These are phyloP conservation scores for maize (Zea mays) DNA, from an alignment of 176 grass and related monocot species.

Conservation along the genomic window DNA sequence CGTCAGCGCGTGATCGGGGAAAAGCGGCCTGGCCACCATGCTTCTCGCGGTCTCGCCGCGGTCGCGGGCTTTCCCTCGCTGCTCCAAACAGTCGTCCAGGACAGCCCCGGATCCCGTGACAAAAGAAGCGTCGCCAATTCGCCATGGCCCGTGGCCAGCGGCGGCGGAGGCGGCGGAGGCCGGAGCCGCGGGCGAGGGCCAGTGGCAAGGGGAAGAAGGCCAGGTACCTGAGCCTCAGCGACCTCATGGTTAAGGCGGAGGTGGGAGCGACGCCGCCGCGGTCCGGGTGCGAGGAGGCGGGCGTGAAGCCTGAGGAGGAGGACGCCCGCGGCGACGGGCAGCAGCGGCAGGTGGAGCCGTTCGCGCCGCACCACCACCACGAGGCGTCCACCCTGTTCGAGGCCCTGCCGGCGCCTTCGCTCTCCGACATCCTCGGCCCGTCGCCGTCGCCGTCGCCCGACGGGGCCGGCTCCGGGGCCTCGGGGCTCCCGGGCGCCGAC, in stretches of 20 bases:
- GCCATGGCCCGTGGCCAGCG: background rate
- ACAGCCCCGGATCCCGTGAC: background rate
- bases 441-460: conserved; percentile 37
- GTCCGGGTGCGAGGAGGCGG: background rate
- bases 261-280: background rate
- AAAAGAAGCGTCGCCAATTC: background rate
- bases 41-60: background rate
- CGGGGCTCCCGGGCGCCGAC: conserved; percentile 25
- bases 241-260: conserved; percentile 35
- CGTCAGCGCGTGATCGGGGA: conserved; percentile 36
- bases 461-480: conserved; percentile 17
- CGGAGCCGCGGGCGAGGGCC: background rate
- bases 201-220: conserved; percentile 51
- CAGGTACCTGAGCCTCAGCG: conserved; percentile 78
- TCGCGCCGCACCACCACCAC: conserved; percentile 52
- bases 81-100: conserved; percentile 31
- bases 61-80: conserved; percentile 26
- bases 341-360: conserved; percentile 48
- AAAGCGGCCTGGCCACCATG: conserved; percentile 27
- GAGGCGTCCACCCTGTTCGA: conserved; percentile 55
- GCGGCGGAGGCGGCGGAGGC: conserved; percentile 36
- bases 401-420: conserved; percentile 46
- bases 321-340: background rate
- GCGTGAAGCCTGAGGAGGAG: background rate
- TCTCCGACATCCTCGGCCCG: conserved; percentile 80